Base-by-base conservation (phyloP, 345 rosid species). In the Populus deltoides region DNA sequence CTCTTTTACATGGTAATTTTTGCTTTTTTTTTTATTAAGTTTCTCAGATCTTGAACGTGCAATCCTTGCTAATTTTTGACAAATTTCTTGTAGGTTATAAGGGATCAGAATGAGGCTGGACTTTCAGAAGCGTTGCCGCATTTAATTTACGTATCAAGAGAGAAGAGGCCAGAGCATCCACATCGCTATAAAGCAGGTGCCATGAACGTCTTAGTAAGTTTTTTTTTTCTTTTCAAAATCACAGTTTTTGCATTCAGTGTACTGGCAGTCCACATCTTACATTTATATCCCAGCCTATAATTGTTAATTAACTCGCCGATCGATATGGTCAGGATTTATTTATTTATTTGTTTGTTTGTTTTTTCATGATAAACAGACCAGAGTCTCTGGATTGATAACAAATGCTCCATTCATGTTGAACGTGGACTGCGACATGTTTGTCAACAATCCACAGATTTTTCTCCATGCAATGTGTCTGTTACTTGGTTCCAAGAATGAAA, bases 121-220 rank as follows among this genome's bases (percentile, higher is more conserved):
- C 51, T 55, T 1, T 45, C 76, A 3, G 83, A 84, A 38, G 89
- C 66, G 2, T 68, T 92, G 65, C 96, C 98, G 1, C 90, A 84
- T 78, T 47, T 92, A 71, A 78, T 91, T 5, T 92, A 91, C 75
- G 70, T 92, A 41, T 87, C 98, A 0, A 84, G 97, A 73, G 96
- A 92, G 82, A 91, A 92, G 83, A 81, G 80, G 22, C 85, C 88
- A 25, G 80, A 86, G 68, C 82, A 87, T 41, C 61, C 83, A 2
- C 97, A 94, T 73, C 86, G 87, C 70, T 87, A 85, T 85, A 94
- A 91, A 80, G 94, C 93, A 1, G 93, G 95, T 27, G 97, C 97
- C 62, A 90, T 92, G 98, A 94, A 94, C 72, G 88, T 86, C 8
- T 79, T 91, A 27, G 97, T 92, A 83, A 79, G 83, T 76, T 7